Evolutionary conservation across 257 asterid genomes (phyloP).

Genomic region (Plantago ovata): DNA sequence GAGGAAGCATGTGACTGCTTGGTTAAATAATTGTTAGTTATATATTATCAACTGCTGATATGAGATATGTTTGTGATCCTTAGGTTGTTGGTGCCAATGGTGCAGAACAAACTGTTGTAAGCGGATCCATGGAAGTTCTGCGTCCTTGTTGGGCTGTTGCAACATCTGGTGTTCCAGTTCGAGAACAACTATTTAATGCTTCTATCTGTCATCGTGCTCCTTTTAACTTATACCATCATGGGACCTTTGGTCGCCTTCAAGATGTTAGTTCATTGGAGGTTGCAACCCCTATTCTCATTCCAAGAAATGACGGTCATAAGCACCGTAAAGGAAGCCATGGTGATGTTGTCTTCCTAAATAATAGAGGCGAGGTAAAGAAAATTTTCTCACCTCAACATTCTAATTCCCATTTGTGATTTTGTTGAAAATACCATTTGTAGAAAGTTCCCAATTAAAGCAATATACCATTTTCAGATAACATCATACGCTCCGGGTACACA

Average conservation of each 20-base stretch:
- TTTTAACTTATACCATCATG: conserved; percentile 77
- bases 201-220: conserved; percentile 93
- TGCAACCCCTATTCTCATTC: conserved; percentile 88
- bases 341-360: conserved; percentile 88
- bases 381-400: neutral
- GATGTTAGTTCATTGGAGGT: conserved; percentile 78
- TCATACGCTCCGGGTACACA: conserved; percentile 89
- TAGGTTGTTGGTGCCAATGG: conserved; percentile 98
- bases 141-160: conserved; percentile 99
- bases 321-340: conserved; percentile 94
- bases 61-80: conserved; percentile 10
- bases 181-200: conserved; percentile 96
- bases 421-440: neutral
- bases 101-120: conserved; percentile 86
- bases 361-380: conserved; percentile 99
- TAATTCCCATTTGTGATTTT: neutral
- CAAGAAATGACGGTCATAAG: conserved; percentile 76
- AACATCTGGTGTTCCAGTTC: conserved; percentile 92
- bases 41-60: no score
- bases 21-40: no score
- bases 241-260: conserved; percentile 52
- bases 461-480: conserved; percentile 56
- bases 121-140: conserved; percentile 91
- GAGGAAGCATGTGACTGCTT: no score
- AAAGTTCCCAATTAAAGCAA: neutral